Conservation (phyloP, 2,329 filamentous ascomycete species). For the Fusarium sp. region DNA sequence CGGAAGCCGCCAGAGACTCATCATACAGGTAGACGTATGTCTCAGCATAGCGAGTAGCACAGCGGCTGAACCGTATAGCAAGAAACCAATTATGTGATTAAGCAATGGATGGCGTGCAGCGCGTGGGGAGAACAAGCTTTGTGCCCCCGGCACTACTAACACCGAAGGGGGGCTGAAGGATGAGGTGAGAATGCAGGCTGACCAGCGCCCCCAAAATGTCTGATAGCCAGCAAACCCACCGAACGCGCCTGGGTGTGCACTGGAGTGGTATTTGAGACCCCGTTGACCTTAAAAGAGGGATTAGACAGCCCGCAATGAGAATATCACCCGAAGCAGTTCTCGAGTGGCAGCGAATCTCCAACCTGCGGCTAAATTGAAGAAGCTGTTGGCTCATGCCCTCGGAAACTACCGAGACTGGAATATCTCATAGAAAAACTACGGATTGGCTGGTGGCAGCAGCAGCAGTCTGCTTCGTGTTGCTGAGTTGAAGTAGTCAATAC, state of each 20-base stretch:
- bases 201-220: background rate
- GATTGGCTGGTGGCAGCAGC: background rate
- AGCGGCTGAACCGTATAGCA: background rate
- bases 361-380: background rate
- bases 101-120: background rate
- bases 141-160: background rate
- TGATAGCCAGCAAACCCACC: no score
- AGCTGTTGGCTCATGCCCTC: background rate
- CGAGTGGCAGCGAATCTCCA: background rate
- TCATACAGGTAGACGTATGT: background rate
- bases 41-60: background rate
- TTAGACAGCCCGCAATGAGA: background rate
- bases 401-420: background rate
- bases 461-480: background rate
- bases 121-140: background rate
- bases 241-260: background rate
- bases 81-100: background rate
- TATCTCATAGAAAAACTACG: background rate
- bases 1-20: background rate
- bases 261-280: background rate
- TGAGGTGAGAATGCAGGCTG: background rate
- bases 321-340: background rate
- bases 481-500: no score
- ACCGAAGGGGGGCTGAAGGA: background rate
- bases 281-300: background rate